Evolutionary conservation across 2,329 filamentous ascomycete species (phyloP).

Genomic region (Botrytis hyacinthi): DNA sequence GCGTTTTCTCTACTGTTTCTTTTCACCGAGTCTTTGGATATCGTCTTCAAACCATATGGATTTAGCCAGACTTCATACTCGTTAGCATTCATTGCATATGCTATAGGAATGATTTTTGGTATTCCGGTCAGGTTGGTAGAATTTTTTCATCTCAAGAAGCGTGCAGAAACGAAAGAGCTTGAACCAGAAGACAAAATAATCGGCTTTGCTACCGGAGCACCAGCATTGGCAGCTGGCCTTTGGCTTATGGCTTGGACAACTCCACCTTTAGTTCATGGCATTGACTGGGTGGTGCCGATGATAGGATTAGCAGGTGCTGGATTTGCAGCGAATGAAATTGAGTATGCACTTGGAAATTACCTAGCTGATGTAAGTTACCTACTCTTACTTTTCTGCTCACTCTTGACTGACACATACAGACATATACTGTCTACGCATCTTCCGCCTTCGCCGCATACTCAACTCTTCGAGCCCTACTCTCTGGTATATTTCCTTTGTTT

Average conservation of each 20-base stretch:
- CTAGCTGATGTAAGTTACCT: slow-evolving; percentile 40
- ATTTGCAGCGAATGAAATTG: slow-evolving; percentile 49
- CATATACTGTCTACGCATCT: slow-evolving; percentile 45
- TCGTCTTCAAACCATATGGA: slow-evolving; percentile 43
- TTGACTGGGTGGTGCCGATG: slow-evolving; percentile 44
- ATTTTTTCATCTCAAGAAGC: slow-evolving; percentile 35
- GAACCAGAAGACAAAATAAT: slow-evolving; percentile 48
- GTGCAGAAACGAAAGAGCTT: slow-evolving; percentile 18
- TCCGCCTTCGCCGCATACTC: slow-evolving; percentile 46
- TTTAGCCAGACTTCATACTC: slow-evolving; percentile 40
- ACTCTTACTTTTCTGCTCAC: neutral
- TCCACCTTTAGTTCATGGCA: slow-evolving; percentile 40
- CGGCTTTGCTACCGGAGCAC: slow-evolving; percentile 47
- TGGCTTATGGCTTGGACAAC: slow-evolving; percentile 50
- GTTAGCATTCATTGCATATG: slow-evolving; percentile 44
- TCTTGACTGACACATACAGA: slow-evolving; percentile 19
- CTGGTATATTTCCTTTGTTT: slow-evolving; percentile 44
- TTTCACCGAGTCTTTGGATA: slow-evolving; percentile 45
- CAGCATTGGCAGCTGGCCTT: slow-evolving; percentile 45
- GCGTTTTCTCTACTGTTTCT: slow-evolving; percentile 49
- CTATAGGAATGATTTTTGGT: slow-evolving; percentile 43
- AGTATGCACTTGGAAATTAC: slow-evolving; percentile 43
- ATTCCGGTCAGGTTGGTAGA: slow-evolving; percentile 47
- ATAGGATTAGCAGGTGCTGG: slow-evolving; percentile 46
- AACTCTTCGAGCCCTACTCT: slow-evolving; percentile 42